phyloP scores from a whole-genome alignment of 2,329 filamentous ascomycete species.

The Myriosclerotinia scirpicola region DNA sequence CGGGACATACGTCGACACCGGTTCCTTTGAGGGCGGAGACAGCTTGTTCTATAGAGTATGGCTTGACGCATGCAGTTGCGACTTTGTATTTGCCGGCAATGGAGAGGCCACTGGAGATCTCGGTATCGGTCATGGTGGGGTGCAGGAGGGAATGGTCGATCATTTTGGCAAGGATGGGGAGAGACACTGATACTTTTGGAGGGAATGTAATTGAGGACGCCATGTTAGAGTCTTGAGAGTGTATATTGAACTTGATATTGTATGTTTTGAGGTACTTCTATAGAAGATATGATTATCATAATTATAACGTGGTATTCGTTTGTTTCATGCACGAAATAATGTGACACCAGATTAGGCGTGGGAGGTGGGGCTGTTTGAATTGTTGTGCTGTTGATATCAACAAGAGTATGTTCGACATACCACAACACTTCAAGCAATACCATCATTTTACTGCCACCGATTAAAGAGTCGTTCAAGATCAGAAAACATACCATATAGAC shows the following conservation, averaged over 20 bases:
- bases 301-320: background rate
- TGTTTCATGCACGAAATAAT: too few relatives aligned
- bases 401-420: background rate
- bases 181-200: slow-evolving; percentile 44
- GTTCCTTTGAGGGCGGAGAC: slow-evolving; percentile 48
- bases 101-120: slow-evolving; percentile 51
- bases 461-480: background rate
- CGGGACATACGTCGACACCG: slow-evolving; percentile 54
- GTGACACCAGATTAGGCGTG: background rate
- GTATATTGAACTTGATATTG: background rate
- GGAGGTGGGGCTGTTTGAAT: background rate
- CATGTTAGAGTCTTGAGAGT: background rate
- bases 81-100: slow-evolving; percentile 51
- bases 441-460: background rate
- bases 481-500: background rate
- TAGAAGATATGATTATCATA: background rate
- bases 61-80: slow-evolving; percentile 59
- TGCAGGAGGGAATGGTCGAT: slow-evolving; percentile 64
- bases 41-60: slow-evolving; percentile 54
- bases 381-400: background rate
- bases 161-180: slow-evolving; percentile 51
- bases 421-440: background rate
- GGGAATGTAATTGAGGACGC: background rate
- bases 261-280: background rate
- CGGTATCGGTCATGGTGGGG: slow-evolving; percentile 59